Evolutionary conservation across 768 basidiomycete species (phyloP), one percentile per base, ranked within the genome.

Genomic region (Termitomyces bulborhizus): DNA sequence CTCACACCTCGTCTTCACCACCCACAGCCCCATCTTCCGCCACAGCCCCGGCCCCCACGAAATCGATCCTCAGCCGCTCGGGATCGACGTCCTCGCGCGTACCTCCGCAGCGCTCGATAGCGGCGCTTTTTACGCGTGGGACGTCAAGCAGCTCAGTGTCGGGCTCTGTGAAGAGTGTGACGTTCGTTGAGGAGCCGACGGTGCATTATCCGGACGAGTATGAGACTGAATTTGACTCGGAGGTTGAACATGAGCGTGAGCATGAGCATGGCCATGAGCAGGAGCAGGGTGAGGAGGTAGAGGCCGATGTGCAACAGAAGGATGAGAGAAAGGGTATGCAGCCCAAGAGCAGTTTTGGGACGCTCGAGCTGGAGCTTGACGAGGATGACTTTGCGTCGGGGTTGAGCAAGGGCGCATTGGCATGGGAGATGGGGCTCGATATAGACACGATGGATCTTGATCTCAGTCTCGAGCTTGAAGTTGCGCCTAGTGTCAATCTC

Each of bases 181-280:
- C 85, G 60, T 89, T 88, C 58, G 82, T 83, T 29, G 84, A 86
- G 55, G 72, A 74, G 51, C 85, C 86, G 15, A 85, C 77, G 2
- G 73, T 86, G 8, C 78, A 85, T 63, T 83, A 84, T 54, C 60
- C 60, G 15, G 44, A 53, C 32, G 54, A 46, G n/a, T 55, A 50
- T 42, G 57, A 51, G 13, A 53, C 43, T 26, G 48, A 43, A 2
- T 50, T 13, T 5, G 29, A 18, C 11, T 29, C 24, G 31, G 49
- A 45, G 44, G 45, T n/a, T 56, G 57, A 64, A 29, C 56, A 61
- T 29, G 62, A 57, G 26, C 32, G 42, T 21, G 36, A 42, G 15
- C 18, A 37, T 3, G 29, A 29, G 29, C 29, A 29, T 6, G 29
- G 27, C 18, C 34, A 34, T 15, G 48, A 13, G 34, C 11, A 12